Percentiles rank a stretch among this genome's conserved stretches.
Conservation (phyloP, 441 rosid species). For the Pelargonium myrrhifolium region DNA sequence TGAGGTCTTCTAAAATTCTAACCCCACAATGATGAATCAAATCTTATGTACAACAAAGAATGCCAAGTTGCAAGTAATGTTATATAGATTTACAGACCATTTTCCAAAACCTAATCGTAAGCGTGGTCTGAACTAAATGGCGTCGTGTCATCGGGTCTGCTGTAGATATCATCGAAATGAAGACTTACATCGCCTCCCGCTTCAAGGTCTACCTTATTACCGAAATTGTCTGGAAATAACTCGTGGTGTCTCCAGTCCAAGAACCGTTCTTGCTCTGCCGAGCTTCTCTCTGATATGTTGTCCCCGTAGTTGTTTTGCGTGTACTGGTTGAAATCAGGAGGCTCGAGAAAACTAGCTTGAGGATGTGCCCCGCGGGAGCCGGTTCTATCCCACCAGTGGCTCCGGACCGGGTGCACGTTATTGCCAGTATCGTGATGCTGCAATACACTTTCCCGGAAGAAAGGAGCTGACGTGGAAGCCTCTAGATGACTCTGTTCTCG, state of each 20-base stretch:
- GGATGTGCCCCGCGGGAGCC: conserved; percentile 35
- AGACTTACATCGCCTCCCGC: conserved; percentile 48
- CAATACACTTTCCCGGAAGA: conserved; percentile 60
- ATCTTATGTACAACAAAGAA: conserved; percentile 60
- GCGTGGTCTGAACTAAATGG: conserved; percentile 20
- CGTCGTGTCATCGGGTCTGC: conserved; percentile 57
- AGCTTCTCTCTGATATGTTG: conserved; percentile 45
- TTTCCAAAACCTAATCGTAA: conserved; percentile 30
- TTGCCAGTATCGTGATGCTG: conserved; percentile 38
- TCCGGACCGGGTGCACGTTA: conserved; percentile 28
- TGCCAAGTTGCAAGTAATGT: conserved; percentile 30
- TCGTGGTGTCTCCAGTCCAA: conserved; percentile 39
- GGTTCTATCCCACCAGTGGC: conserved; percentile 84
- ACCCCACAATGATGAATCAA: conserved; percentile 29
- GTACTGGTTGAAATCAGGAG: conserved; percentile 61
- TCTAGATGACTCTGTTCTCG: conserved; percentile 44
- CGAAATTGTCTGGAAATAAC: conserved; percentile 36
- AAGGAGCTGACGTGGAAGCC: conserved; percentile 61
- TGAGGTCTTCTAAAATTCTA: conserved; percentile 24
- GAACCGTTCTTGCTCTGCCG: conserved; percentile 42
- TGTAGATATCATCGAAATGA: conserved; percentile 75
- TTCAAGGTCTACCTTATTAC: conserved; percentile 48
- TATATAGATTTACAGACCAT: conserved; percentile 16
- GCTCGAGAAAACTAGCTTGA: conserved; percentile 76
- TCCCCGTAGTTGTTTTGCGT: conserved; percentile 29